Conservation (phyloP, 2,329 filamentous ascomycete species). For the Colletotrichum navitas region DNA sequence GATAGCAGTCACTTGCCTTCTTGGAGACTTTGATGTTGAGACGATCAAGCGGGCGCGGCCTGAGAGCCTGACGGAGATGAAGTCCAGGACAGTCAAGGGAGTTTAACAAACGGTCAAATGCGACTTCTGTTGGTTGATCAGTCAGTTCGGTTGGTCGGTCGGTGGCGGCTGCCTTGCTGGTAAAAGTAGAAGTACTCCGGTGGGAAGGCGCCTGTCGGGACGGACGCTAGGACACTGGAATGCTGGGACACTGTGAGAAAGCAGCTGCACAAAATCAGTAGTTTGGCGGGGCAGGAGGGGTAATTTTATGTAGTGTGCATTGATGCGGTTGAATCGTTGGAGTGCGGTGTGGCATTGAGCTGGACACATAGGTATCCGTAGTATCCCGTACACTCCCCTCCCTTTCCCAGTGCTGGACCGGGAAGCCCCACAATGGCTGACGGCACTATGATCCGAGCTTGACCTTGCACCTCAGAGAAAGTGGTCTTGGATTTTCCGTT, state of each 20-base stretch:
- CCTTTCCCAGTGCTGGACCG: not conserved
- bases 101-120: conserved; percentile 23
- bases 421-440: conserved; percentile 7
- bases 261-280: conserved; percentile 37
- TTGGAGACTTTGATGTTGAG: not conserved
- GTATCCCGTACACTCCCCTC: too few relatives aligned
- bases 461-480: not conserved
- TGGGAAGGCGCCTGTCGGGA: conserved; percentile 10
- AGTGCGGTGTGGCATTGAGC: conserved; percentile 9
- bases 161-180: conserved; percentile 17
- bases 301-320: conserved; percentile 40
- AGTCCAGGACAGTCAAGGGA: conserved; percentile 16
- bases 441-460: not conserved
- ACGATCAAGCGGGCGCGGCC: conserved; percentile 17
- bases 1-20: not conserved
- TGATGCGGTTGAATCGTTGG: conserved; percentile 27
- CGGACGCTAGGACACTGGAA: not conserved
- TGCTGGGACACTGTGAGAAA: conserved; percentile 10
- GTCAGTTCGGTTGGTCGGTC: conserved; percentile 6
- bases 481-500: not conserved
- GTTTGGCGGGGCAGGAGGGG: conserved; percentile 42
- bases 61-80: conserved; percentile 32
- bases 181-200: conserved; percentile 25
- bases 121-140: conserved; percentile 24
- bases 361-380: not conserved